phyloP scores from a whole-genome alignment of 2,329 filamentous ascomycete genomes.

The Trichothecium roseum region DNA sequence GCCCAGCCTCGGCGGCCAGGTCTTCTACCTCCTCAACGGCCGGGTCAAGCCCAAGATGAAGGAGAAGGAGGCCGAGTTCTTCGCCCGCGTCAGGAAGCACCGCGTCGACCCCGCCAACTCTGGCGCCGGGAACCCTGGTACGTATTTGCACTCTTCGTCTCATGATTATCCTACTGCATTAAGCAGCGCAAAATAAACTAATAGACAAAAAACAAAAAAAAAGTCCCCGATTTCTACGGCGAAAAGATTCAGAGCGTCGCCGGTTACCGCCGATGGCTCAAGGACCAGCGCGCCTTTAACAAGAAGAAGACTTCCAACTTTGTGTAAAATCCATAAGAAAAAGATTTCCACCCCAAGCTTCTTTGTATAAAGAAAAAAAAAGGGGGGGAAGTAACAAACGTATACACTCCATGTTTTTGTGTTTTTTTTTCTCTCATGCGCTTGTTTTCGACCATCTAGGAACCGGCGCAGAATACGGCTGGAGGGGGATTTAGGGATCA shows the following conservation, averaged over 20 bases:
- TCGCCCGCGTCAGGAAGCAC: conserved; percentile 80
- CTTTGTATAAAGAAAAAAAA: too few relatives aligned
- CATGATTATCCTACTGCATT: not conserved
- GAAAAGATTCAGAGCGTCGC: conserved; percentile 94
- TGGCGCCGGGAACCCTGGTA: conserved; percentile 76
- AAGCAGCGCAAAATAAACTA: too few relatives aligned
- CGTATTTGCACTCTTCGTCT: not conserved
- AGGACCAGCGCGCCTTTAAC: conserved; percentile 95
- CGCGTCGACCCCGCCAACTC: conserved; percentile 85
- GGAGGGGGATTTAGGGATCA: too few relatives aligned
- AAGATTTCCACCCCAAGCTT: too few relatives aligned
- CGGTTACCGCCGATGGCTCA: conserved; percentile 90
- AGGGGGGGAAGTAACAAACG: too few relatives aligned
- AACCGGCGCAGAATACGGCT: too few relatives aligned
- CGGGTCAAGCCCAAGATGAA: conserved; percentile 63
- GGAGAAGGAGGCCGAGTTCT: conserved; percentile 90
- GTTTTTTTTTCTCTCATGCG: too few relatives aligned
- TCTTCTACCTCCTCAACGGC: conserved; percentile 70
- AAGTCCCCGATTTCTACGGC: conserved; percentile 92
- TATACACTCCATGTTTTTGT: too few relatives aligned
- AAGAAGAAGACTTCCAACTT: conserved; percentile 74
- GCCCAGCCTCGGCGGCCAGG: conserved; percentile 66
- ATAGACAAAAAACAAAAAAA: too few relatives aligned
- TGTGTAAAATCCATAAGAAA: conserved; percentile 29
- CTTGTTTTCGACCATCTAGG: too few relatives aligned